Evolutionary conservation across 768 basidiomycete genomes (phyloP).

Genomic region (Trametes gibbosa): DNA sequence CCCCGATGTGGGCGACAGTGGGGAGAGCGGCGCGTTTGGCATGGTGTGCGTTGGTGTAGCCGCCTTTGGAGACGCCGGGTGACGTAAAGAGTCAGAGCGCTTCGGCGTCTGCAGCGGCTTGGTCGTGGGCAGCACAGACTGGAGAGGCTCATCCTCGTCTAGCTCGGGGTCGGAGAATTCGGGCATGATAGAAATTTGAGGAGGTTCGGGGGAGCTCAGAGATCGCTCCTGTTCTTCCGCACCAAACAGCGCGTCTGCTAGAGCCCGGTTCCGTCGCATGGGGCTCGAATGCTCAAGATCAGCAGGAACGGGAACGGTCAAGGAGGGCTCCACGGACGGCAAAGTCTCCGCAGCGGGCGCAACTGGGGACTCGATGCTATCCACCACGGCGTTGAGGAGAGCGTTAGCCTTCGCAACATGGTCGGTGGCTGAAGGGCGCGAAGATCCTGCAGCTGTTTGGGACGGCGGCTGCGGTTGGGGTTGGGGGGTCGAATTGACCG

Average conservation of each 20-base stretch:
- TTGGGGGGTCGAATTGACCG: slow-evolving; percentile 58
- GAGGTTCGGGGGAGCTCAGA: slow-evolving; percentile 26
- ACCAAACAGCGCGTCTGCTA: slow-evolving; percentile 78
- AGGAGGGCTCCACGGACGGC: slow-evolving; percentile 14
- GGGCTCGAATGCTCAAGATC: slow-evolving; percentile 34
- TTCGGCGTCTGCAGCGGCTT: slow-evolving; percentile 15
- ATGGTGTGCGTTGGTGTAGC: neutral
- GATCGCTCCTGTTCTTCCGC: slow-evolving; percentile 33
- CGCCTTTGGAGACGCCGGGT: neutral
- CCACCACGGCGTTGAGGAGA: slow-evolving; percentile 60
- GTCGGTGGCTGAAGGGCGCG: slow-evolving; percentile 38
- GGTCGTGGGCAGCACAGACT: neutral
- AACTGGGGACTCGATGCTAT: slow-evolving; percentile 46
- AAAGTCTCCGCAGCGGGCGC: slow-evolving; percentile 16
- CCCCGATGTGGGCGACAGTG: slow-evolving; percentile 8
- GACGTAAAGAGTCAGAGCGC: slow-evolving; percentile 10
- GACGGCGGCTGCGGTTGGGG: slow-evolving; percentile 36
- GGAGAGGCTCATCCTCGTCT: slow-evolving; percentile 12
- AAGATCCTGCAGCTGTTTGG: slow-evolving; percentile 25
- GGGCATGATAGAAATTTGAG: slow-evolving; percentile 17
- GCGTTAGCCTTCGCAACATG: slow-evolving; percentile 60
- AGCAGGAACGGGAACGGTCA: slow-evolving; percentile 38
- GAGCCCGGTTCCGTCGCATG: slow-evolving; percentile 64
- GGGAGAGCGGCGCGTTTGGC: slow-evolving; percentile 1
- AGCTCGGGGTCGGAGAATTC: slow-evolving; percentile 9